Conservation (phyloP, 2,329 filamentous ascomycete genomes). For the Fonsecaea pugnacius region DNA sequence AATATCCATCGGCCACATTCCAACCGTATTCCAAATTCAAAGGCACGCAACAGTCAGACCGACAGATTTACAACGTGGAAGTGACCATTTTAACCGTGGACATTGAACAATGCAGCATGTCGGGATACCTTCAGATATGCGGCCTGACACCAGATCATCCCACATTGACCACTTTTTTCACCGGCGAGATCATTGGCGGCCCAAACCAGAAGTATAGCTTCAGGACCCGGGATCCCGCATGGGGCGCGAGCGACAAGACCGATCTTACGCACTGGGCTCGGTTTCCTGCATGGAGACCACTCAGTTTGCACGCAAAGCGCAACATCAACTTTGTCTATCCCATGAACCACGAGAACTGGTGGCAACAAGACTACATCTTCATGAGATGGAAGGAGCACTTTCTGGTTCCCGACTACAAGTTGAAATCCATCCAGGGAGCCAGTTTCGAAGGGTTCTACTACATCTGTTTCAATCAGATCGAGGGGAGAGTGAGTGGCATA, state of each 20-base stretch:
- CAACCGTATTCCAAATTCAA: constrained; percentile 85
- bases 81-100: constrained; percentile 98
- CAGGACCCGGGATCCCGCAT: constrained; percentile 81
- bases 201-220: constrained; percentile 80
- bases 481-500: constrained; percentile 85
- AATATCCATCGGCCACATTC: constrained; percentile 82
- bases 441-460: constrained; percentile 99
- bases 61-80: constrained; percentile 91
- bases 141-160: constrained; percentile 97
- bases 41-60: constrained; percentile 90
- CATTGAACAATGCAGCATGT: constrained; percentile 89
- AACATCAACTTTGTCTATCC: constrained; percentile 38
- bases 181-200: constrained; percentile 90
- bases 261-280: constrained; percentile 92
- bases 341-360: constrained; percentile 54
- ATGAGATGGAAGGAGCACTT: constrained; percentile 99
- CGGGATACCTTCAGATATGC: constrained; percentile 94
- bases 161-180: constrained; percentile 97
- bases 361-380: constrained; percentile 83
- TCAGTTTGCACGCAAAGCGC: constrained; percentile 64
- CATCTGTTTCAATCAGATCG: constrained; percentile 94
- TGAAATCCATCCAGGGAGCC: constrained; percentile 86
- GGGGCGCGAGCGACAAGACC: constrained; percentile 90
- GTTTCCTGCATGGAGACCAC: constrained; percentile 82
- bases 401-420: constrained; percentile 89